Evolutionary conservation across 2,329 filamentous ascomycete species (phyloP).

Genomic region (Trichophyton benhamiae): DNA sequence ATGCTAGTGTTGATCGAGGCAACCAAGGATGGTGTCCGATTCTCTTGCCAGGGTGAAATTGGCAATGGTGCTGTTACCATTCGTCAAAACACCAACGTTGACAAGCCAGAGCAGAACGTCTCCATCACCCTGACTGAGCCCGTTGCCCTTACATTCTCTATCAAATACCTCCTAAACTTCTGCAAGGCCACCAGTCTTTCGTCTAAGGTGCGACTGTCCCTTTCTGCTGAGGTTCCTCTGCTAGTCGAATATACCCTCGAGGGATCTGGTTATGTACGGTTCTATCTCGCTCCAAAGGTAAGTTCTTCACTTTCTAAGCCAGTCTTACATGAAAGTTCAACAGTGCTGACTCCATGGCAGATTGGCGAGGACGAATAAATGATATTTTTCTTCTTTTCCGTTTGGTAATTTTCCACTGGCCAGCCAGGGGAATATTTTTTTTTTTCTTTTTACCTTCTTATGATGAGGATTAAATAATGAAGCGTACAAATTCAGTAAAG

Average conservation of each 20-base stretch:
- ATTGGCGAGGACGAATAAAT: constrained; percentile 48
- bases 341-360: constrained; percentile 38
- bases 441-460: not conserved
- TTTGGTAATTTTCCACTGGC: not conserved
- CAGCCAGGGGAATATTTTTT: not conserved
- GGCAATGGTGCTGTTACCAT: constrained; percentile 89
- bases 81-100: constrained; percentile 74
- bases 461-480: not conserved
- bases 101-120: constrained; percentile 76
- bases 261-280: constrained; percentile 79
- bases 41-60: constrained; percentile 85
- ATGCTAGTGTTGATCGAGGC: constrained; percentile 79
- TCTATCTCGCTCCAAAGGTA: constrained; percentile 98
- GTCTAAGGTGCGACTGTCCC: constrained; percentile 70
- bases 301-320: constrained; percentile 18
- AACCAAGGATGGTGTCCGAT: constrained; percentile 93
- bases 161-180: constrained; percentile 99
- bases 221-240: constrained; percentile 92
- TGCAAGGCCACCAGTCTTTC: constrained; percentile 92
- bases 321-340: not conserved
- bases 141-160: constrained; percentile 87
- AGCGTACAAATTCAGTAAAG: not conserved
- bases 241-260: constrained; percentile 80
- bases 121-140: constrained; percentile 85
- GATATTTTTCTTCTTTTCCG: not conserved